Percentiles rank a stretch among this genome's conserved stretches.
Conservation (phyloP, 2,329 filamentous ascomycete species). For the Venturiaceae sp. region DNA sequence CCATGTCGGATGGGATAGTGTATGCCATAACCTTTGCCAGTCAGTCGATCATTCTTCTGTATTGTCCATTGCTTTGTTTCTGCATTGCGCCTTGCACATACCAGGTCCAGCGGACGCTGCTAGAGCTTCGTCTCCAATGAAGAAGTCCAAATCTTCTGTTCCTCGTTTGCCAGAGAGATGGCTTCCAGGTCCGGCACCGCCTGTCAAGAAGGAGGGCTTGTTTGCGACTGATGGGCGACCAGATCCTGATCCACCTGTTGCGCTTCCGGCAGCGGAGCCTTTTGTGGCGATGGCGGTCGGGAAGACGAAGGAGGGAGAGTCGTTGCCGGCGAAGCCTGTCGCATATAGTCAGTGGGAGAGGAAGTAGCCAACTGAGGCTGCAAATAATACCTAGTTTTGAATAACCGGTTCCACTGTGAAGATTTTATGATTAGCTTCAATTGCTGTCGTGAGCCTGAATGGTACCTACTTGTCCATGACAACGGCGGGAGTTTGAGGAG, state of each 20-base stretch:
- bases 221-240: constrained; percentile 85
- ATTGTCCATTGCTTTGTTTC: too few species aligned
- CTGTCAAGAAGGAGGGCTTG: constrained; percentile 91
- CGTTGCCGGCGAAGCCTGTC: constrained; percentile 93
- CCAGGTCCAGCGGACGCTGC: constrained; percentile 74
- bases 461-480: constrained; percentile 99
- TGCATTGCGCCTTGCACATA: constrained; percentile 23
- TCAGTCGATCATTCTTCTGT: neutral
- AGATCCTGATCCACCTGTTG: constrained; percentile 66
- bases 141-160: constrained; percentile 96
- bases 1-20: constrained; percentile 97
- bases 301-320: constrained; percentile 98
- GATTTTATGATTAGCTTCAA: constrained; percentile 30
- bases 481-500: constrained; percentile 98
- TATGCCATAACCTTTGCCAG: constrained; percentile 68
- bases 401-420: constrained; percentile 87
- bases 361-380: neutral
- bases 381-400: constrained; percentile 80
- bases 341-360: constrained; percentile 11
- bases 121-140: constrained; percentile 95
- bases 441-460: constrained; percentile 13
- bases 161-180: constrained; percentile 87
- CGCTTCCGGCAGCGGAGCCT: constrained; percentile 59
- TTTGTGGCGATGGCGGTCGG: constrained; percentile 98
- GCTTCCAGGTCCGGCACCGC: constrained; percentile 72